phyloP scores from a whole-genome alignment of 2,329 filamentous ascomycete genomes.

The Didymellaceae sp. region DNA sequence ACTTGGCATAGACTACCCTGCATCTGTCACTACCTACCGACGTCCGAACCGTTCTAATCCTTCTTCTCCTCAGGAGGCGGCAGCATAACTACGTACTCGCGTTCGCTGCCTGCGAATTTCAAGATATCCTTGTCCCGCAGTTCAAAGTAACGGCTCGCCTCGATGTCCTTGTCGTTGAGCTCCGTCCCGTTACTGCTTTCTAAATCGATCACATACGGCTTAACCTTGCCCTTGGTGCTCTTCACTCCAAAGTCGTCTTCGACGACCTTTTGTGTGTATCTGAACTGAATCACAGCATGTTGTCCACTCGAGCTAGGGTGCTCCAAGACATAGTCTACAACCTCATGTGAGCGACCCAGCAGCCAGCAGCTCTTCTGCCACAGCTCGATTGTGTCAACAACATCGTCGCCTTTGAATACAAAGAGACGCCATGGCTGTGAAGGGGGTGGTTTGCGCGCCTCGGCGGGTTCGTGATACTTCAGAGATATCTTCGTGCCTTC shows the following conservation, averaged over 20 bases:
- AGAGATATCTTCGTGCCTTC: conserved; percentile 78
- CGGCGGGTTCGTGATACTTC: conserved; percentile 94
- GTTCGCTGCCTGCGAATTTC: conserved; percentile 82
- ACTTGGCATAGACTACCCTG: conserved; percentile 2
- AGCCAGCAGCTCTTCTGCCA: conserved; percentile 85
- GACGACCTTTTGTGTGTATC: conserved; percentile 80
- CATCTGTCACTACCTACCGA: not conserved
- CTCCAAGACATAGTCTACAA: conserved; percentile 84
- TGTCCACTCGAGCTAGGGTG: conserved; percentile 95
- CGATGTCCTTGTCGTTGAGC: conserved; percentile 77
- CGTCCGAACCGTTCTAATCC: not conserved
- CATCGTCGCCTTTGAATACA: conserved; percentile 83
- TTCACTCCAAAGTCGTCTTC: conserved; percentile 77
- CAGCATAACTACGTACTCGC: conserved; percentile 97
- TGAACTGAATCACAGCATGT: conserved; percentile 93
- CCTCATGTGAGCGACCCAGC: conserved; percentile 77
- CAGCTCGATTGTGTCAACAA: conserved; percentile 83
- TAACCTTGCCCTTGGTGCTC: conserved; percentile 53
- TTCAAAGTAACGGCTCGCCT: conserved; percentile 82
- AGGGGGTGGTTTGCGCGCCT: conserved; percentile 84
- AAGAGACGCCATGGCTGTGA: conserved; percentile 88
- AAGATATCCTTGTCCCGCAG: conserved; percentile 87
- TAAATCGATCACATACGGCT: conserved; percentile 89
- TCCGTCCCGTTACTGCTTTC: conserved; percentile 91
- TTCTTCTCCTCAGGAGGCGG: conserved; percentile 48